phyloP scores from a whole-genome alignment of 108 stramenopile genomes.

The Nitzschia sp. region DNA sequence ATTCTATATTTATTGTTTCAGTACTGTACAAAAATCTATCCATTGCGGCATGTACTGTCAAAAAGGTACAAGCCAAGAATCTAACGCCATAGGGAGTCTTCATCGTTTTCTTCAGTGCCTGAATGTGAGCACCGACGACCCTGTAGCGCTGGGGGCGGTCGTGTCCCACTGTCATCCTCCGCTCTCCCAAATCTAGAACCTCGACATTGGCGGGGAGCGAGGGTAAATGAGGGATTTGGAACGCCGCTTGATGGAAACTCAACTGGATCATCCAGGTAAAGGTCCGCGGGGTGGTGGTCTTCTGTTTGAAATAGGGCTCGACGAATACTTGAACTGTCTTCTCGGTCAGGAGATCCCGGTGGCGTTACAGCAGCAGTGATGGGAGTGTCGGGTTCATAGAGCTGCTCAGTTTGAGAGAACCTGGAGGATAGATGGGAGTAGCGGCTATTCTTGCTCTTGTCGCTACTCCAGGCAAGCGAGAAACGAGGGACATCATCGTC shows the following conservation, averaged over 20 bases:
- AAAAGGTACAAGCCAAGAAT: no score
- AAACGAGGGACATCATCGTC: slow-evolving; percentile 29
- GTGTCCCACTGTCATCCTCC: no score
- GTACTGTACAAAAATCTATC: no score
- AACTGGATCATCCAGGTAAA: background rate
- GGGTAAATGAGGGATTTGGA: no score
- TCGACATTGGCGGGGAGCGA: no score
- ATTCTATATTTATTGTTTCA: no score
- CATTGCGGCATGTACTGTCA: no score
- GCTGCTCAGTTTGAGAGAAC: background rate
- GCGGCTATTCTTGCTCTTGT: slow-evolving; percentile 29
- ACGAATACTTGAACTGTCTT: background rate
- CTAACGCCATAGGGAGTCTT: no score
- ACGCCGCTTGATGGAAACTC: background rate
- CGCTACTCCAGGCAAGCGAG: slow-evolving; percentile 35
- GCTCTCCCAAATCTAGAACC: no score
- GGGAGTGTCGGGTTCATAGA: background rate
- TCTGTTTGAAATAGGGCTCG: background rate
- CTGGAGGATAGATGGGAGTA: slow-evolving; percentile 28
- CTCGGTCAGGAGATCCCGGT: background rate
- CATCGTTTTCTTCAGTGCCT: no score
- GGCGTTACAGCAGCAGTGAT: slow-evolving; percentile 5
- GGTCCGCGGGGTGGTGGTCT: background rate
- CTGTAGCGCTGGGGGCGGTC: no score
- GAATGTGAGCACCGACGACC: no score